A percentile compares a stretch with the other conserved stretches of the same genome.
Conservation (phyloP, 768 basidiomycete species). For the Trametes elegans region DNA sequence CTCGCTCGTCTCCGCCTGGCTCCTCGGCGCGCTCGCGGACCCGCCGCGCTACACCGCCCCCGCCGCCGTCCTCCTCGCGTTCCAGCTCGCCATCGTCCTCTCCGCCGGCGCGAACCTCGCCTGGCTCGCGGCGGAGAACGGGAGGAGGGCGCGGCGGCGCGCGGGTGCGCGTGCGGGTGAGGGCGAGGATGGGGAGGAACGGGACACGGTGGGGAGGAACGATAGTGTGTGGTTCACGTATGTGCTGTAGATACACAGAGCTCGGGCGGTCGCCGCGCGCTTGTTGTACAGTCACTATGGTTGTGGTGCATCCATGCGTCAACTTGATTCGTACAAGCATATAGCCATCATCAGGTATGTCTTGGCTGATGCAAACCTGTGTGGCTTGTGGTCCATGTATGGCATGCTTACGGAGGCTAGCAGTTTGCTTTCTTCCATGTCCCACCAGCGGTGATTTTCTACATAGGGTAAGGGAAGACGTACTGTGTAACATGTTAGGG, state of each 20-base stretch:
- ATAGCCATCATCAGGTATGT: no score
- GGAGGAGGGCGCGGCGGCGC: background rate
- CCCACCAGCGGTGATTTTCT: no score
- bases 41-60: slow-evolving; percentile 50
- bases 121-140: slow-evolving; percentile 2
- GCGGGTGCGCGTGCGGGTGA: background rate
- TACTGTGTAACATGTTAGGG: no score
- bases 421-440: no score
- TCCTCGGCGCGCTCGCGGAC: slow-evolving; percentile 48
- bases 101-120: background rate
- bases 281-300: background rate
- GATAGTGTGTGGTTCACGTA: slow-evolving; percentile 5
- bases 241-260: background rate
- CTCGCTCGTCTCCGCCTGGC: slow-evolving; percentile 61
- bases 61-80: slow-evolving; percentile 33
- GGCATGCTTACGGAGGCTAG: no score
- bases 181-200: background rate
- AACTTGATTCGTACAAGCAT: no score
- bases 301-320: background rate
- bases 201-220: background rate
- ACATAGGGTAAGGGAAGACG: no score
- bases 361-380: no score
- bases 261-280: background rate
- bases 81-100: slow-evolving; percentile 37
- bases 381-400: no score